Evolutionary conservation across 2,329 filamentous ascomycete species (phyloP).

Genomic region (Fusarium circinatum): DNA sequence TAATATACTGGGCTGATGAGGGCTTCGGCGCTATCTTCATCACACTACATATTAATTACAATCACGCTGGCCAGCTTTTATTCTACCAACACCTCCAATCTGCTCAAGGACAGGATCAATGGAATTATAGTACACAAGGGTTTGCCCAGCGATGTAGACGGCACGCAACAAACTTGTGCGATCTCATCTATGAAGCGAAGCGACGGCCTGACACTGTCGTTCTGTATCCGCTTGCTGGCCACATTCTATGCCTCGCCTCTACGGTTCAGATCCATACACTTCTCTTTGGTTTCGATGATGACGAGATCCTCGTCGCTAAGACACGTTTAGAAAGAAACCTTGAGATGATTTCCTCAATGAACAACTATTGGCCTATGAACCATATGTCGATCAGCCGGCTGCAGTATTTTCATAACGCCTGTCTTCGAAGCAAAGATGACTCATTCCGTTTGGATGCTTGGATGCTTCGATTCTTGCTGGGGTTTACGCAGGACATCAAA

Average conservation of each 20-base stretch:
- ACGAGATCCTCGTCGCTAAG: constrained; percentile 47
- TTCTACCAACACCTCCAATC: not conserved
- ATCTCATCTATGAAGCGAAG: not conserved
- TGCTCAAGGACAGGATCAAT: not conserved
- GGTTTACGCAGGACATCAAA: not conserved
- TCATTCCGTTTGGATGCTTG: constrained; percentile 15
- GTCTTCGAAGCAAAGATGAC: constrained; percentile 2
- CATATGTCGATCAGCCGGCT: constrained; percentile 5
- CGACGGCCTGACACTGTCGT: not conserved
- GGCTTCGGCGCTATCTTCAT: not conserved
- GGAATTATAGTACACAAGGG: not conserved
- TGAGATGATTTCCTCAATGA: constrained; percentile 53
- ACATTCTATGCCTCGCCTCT: not conserved
- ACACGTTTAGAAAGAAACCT: constrained; percentile 56
- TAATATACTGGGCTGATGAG: not conserved
- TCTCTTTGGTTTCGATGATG: not conserved
- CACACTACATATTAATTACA: not conserved
- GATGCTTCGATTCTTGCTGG: constrained; percentile 19
- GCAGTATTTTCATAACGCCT: constrained; percentile 20
- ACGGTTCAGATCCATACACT: not conserved
- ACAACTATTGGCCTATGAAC: constrained; percentile 52
- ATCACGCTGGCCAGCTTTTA: not conserved
- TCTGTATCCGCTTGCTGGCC: not conserved
- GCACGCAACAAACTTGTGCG: not conserved
- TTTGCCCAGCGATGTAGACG: not conserved